Evolutionary conservation across 345 rosid genomes (phyloP), one percentile per base, ranked within the genome.

Genomic region (Geranium brycei): DNA sequence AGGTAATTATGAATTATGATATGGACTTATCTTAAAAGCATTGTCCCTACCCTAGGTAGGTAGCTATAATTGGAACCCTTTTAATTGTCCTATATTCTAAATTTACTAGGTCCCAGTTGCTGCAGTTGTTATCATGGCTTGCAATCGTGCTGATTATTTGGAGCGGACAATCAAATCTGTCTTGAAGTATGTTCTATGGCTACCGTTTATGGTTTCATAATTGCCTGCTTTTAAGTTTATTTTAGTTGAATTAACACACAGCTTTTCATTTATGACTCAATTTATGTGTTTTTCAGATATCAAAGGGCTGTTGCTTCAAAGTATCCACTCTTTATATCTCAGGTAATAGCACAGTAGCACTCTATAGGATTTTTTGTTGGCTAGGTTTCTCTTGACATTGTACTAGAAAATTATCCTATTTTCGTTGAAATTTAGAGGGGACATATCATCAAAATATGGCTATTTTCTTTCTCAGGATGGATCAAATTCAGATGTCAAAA

Each of bases 71-170:
- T 69, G 23, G 61, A 62, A 59, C 66, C 59, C 16, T 61, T 68
- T 41, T 63, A 47, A 71, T 62, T 57, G 35, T 69, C 59, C 38
- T 62, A 75, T 66, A 14, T 75, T 2, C 72, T 69, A 64, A 58
- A 70, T 76, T 66, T 23, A 31, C 66, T 76, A 90, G 97, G 76
- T 47, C 61, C 92, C 92, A 3, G 75, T 90, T 57, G 97, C 99
- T 56, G 99, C 99, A 56, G 86, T 93, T 64, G 97, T 93, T 65
- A 80, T 90, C 74, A 93, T 93, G 99, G 99, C 99, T 2, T 93
- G 99, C 87, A 93, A 85, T 69, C 96, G 96, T 59, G 95, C 97
- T 58, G 97, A 93, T 81, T 93, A 93, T 84, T 77, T 93, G 63
- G 91, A 87, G 71, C 78, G 95, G 81, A 93, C 99, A 41, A 63